Percentiles rank a stretch among this genome's conserved stretches.
phyloP scores from a whole-genome alignment of 169 alveolate species.

The Eimeria necatrix region DNA sequence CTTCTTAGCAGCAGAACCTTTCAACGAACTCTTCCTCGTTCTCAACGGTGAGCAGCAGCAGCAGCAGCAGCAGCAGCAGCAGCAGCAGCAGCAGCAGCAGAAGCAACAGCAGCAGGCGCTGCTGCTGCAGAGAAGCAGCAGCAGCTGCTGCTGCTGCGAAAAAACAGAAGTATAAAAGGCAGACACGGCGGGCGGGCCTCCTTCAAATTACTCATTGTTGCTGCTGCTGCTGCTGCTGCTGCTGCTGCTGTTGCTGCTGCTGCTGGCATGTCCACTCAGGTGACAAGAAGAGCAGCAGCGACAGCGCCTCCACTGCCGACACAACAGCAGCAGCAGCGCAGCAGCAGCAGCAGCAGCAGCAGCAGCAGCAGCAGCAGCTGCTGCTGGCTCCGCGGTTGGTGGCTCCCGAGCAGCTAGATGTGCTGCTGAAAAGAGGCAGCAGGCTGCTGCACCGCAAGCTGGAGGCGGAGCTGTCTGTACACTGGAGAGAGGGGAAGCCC shows the following conservation, averaged over 20 bases:
- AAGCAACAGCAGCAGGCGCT: neutral
- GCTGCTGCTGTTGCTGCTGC: conserved; percentile 40
- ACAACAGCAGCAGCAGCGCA: conserved; percentile 44
- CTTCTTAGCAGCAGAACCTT: conserved; percentile 59
- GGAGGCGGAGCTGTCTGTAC: conserved; percentile 72
- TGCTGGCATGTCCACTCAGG: neutral
- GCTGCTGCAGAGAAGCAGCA: neutral
- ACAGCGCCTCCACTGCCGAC: neutral
- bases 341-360: neutral
- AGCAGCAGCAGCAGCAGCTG: conserved; percentile 51
- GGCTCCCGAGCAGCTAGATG: conserved; percentile 13
- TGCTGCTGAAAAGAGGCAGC: conserved; percentile 41
- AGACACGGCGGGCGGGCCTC: no score
- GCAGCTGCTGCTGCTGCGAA: neutral
- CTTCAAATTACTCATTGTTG: neutral
- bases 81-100: conserved; percentile 15
- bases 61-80: conserved; percentile 14
- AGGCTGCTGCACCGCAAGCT: conserved; percentile 40
- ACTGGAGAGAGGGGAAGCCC: conserved; percentile 77
- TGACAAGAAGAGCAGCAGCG: neutral
- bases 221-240: conserved; percentile 30
- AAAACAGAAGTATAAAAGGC: no score
- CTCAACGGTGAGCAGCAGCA: conserved; percentile 22
- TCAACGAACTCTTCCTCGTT: conserved; percentile 68
- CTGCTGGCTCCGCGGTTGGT: conserved; percentile 64